Evolutionary conservation across 2,329 filamentous ascomycete genomes (phyloP), one percentile per base, ranked within the genome.

Genomic region (Dothideomycetes sp.): DNA sequence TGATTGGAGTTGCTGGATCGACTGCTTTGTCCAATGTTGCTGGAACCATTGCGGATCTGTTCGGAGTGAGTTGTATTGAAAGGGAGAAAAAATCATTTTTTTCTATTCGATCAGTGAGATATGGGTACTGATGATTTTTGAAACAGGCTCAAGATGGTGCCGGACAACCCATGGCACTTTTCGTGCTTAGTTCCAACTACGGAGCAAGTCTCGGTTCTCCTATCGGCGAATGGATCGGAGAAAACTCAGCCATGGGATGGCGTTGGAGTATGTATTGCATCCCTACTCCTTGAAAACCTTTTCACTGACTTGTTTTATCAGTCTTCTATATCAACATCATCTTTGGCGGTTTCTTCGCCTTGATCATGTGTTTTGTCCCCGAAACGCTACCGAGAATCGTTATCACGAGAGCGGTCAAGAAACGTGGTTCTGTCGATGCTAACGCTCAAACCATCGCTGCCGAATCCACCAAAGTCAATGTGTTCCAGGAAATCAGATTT

Each of bases 231-330:
- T 59, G 56, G 43, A 54, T 58, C 24, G 49, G 49, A 8, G 33
- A 35, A 1, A 53, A 53, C 32, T 47, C 45, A 28, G 51, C 53
- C 33, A 49, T 60, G 6, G 54, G 58, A 9, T 77, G 72, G 73
- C 54, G 65, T 19, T 76, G 72, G 71, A 41, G 36, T 39, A 39
- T 27, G 36, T 29, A 32, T 39, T 11, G 20, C 55, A 51, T 5
- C 51, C 48, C 25, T 58, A 73, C 48, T 63, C 76, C 50, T 74
- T 12, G 64, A 70, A 32, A 28, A 73, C 1, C 48, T 76, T 24
- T 74, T 76, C 55, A 60, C 76, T 20, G 55, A 71, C 36, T 72
- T 77, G 51, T 70, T 70, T 0, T 77, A 77, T 47, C 68, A 35
- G 30, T 37, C 20, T 36, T 37, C 16, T 32, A 36, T 28, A 32